These are phyloP conservation scores for Podila verticillata DNA, from an alignment of 192 early-diverging fungal species.

Conservation along the genomic window DNA sequence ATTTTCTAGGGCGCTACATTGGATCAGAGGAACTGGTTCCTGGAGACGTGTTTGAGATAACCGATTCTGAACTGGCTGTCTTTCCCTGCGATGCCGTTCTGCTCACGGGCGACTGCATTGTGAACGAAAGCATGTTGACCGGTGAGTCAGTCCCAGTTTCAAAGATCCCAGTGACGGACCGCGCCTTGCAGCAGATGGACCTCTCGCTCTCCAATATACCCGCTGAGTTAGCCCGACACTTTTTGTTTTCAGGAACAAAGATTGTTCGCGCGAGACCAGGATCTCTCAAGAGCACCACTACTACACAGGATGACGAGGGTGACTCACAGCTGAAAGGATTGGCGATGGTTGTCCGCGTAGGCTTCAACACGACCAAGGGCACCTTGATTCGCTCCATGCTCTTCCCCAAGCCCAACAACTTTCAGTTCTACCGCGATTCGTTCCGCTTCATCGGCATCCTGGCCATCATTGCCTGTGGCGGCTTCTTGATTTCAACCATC, in stretches of 20 bases:
- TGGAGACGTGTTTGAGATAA: conserved; percentile 92
- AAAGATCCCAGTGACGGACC: conserved; percentile 81
- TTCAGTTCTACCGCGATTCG: conserved; percentile 97
- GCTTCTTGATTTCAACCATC: conserved; percentile 87
- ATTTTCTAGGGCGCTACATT: conserved; percentile 45
- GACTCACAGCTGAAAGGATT: conserved; percentile 57
- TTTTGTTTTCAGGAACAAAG: conserved; percentile 93
- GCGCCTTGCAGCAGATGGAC: conserved; percentile 70
- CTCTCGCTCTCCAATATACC: conserved; percentile 77
- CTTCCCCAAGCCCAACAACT: conserved; percentile 96
- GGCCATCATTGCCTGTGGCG: conserved; percentile 80
- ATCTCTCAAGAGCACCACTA: conserved; percentile 40
- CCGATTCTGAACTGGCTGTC: conserved; percentile 63
- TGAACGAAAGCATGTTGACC: conserved; percentile 98
- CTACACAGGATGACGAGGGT: conserved; percentile 35
- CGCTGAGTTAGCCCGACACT: conserved; percentile 81
- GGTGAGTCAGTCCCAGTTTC: conserved; percentile 97
- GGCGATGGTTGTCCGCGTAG: conserved; percentile 84
- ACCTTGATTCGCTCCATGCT: conserved; percentile 94
- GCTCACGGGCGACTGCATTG: conserved; percentile 93
- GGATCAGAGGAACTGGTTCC: conserved; percentile 90
- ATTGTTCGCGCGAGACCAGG: conserved; percentile 81
- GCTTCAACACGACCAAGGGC: conserved; percentile 98
- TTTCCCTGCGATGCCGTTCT: conserved; percentile 95
- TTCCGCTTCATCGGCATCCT: conserved; percentile 96